Conservation (phyloP, 148 eudicot species). For the Oxyria digyna region DNA sequence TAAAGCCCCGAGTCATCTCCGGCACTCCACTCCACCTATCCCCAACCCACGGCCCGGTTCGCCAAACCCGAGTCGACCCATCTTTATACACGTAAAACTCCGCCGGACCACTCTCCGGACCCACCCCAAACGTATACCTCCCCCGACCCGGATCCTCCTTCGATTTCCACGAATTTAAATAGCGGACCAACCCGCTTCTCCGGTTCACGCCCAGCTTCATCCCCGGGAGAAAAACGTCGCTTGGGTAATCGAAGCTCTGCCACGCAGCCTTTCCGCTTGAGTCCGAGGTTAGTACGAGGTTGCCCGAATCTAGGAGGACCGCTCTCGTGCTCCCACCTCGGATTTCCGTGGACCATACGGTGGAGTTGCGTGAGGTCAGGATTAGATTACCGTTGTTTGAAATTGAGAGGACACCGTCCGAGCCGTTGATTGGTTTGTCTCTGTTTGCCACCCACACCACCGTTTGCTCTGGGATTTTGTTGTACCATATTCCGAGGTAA, state of each 20-base stretch:
- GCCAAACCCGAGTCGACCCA: constrained; percentile 8
- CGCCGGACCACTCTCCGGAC: constrained; percentile 22
- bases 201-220: constrained; percentile 35
- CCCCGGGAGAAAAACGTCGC: constrained; percentile 28
- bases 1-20: constrained; percentile 21
- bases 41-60: constrained; percentile 47
- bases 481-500: constrained; percentile 12
- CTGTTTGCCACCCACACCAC: constrained; percentile 57
- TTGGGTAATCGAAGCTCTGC: constrained; percentile 48
- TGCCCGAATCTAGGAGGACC: constrained; percentile 26
- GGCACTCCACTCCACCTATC: constrained; percentile 35
- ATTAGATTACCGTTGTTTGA: constrained; percentile 16
- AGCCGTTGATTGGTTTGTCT: constrained; percentile 23
- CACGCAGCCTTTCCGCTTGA: constrained; percentile 12
- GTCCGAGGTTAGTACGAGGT: constrained; percentile 21
- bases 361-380: constrained; percentile 7
- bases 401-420: constrained; percentile 16
- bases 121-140: constrained; percentile 18
- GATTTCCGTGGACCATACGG: constrained; percentile 30
- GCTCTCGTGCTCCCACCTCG: too few relatives aligned
- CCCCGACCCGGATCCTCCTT: constrained; percentile 32
- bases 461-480: constrained; percentile 24
- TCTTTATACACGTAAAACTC: constrained; percentile 30
- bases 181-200: constrained; percentile 23
- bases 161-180: constrained; percentile 40